Conservation (phyloP, 768 basidiomycete species). For the Lactarius trivialis region DNA sequence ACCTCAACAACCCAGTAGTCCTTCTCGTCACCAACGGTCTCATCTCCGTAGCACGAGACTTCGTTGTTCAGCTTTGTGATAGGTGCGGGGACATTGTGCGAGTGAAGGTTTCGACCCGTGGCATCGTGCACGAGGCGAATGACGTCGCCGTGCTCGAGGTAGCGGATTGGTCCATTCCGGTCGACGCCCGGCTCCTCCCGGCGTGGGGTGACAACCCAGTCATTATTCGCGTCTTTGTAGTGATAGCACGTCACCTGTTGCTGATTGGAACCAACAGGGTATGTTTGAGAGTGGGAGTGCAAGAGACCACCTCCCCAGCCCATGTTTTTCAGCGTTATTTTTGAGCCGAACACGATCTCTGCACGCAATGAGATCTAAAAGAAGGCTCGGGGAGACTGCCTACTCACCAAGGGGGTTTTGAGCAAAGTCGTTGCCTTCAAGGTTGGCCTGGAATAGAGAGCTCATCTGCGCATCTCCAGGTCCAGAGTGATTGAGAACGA, state of each 20-base stretch:
- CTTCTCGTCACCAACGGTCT: constrained; percentile 76
- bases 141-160: constrained; percentile 66
- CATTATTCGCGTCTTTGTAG: constrained; percentile 98
- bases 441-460: constrained; percentile 94
- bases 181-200: constrained; percentile 74
- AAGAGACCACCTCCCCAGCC: constrained; percentile 96
- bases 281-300: constrained; percentile 96
- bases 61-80: constrained; percentile 85
- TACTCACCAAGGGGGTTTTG: constrained; percentile 74
- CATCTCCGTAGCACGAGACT: constrained; percentile 91
- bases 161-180: constrained; percentile 60
- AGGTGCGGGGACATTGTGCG: constrained; percentile 83
- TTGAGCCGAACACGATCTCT: constrained; percentile 90
- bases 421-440: constrained; percentile 91
- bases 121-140: constrained; percentile 77
- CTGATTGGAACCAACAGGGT: constrained; percentile 84
- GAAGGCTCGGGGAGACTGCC: neutral
- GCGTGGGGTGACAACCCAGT: constrained; percentile 73
- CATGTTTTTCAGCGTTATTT: constrained; percentile 91
- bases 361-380: constrained; percentile 1
- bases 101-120: constrained; percentile 89
- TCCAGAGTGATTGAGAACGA: constrained; percentile 89
- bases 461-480: constrained; percentile 99
- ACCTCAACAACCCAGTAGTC: constrained; percentile 94
- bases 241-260: constrained; percentile 99